phyloP scores from a whole-genome alignment of 1,284 basidiomycete species.

The Cutaneotrichosporon spelunceum region DNA sequence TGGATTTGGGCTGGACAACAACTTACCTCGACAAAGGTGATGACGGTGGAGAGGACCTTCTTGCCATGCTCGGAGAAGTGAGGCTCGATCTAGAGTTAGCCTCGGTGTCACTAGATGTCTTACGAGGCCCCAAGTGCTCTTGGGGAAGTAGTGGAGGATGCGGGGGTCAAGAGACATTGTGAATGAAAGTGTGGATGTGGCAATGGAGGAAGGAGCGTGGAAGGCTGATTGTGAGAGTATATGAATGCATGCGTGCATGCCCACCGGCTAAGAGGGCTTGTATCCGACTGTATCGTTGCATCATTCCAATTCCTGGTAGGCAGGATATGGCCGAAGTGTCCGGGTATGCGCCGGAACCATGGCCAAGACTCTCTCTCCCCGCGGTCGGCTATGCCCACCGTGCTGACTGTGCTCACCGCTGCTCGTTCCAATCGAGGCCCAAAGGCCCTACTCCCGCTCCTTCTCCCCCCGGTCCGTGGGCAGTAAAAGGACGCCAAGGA shows the following conservation, averaged over 20 bases:
- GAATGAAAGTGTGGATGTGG: neutral
- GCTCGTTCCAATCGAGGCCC: too few species aligned
- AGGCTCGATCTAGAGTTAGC: constrained; percentile 67
- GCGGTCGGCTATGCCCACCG: neutral
- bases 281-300: neutral
- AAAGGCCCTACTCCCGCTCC: neutral
- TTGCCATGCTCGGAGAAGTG: constrained; percentile 86
- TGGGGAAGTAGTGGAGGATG: constrained; percentile 27
- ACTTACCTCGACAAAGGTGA: constrained; percentile 79
- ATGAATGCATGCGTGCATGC: neutral
- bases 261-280: neutral
- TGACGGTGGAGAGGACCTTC: constrained; percentile 75
- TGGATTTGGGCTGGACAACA: too few species aligned
- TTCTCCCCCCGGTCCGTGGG: neutral
- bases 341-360: neutral
- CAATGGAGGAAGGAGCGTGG: neutral
- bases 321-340: neutral
- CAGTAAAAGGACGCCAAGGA: too few species aligned
- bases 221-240: neutral
- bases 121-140: constrained; percentile 33
- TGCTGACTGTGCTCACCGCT: neutral
- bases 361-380: neutral
- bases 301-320: neutral
- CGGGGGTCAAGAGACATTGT: constrained; percentile 25
- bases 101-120: neutral